Evolutionary conservation across 345 rosid species (phyloP).

Genomic region (Rhodamnia rubescens): DNA sequence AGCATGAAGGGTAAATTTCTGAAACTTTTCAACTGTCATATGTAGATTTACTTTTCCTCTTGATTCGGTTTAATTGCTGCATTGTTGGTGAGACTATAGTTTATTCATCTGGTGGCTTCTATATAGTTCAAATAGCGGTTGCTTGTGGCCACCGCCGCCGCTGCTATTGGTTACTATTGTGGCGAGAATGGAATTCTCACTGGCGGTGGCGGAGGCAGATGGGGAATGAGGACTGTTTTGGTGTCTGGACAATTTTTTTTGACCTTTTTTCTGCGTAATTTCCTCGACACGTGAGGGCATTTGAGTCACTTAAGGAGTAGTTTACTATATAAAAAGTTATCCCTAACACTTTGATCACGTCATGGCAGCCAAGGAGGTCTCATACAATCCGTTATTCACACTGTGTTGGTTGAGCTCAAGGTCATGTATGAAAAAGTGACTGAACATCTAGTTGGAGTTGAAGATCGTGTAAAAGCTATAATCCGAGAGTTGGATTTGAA

Average conservation of each 20-base stretch:
- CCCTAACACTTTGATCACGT: background rate
- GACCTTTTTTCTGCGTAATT: background rate
- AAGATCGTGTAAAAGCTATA: no score
- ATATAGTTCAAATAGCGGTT: no score
- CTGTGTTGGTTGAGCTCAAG: background rate
- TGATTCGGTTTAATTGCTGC: background rate
- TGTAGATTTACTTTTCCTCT: background rate
- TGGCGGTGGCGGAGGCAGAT: background rate
- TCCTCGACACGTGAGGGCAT: no score
- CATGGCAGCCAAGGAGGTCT: background rate
- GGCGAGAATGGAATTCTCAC: background rate
- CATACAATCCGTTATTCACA: background rate
- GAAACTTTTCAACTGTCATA: background rate
- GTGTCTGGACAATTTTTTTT: no score
- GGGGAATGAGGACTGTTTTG: no score
- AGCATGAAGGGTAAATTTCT: background rate
- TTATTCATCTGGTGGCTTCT: background rate
- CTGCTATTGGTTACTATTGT: background rate
- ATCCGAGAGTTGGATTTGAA: background rate
- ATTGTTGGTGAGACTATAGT: background rate
- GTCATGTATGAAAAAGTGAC: no score
- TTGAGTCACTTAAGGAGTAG: background rate
- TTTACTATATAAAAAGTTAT: background rate
- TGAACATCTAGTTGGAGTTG: background rate
- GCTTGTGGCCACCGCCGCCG: no score